Percentiles rank a stretch among this genome's conserved stretches.
These are phyloP conservation scores for Stagonosporopsis vannaccii DNA, from an alignment of 2,329 filamentous ascomycete species.

Conservation along the genomic window DNA sequence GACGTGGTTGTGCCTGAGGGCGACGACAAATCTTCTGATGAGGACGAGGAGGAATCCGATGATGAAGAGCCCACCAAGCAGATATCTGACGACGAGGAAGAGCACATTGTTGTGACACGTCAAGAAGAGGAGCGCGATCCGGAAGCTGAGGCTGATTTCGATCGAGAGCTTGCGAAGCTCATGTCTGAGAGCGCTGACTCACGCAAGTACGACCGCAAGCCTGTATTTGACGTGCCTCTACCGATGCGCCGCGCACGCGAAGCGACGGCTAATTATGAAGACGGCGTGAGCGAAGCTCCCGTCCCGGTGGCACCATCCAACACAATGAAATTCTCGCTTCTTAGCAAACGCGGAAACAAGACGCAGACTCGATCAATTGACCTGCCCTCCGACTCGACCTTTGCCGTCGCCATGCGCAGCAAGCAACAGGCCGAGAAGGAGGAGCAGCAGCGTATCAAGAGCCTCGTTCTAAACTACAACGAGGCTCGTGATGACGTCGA, in stretches of 20 bases:
- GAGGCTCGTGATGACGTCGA: constrained; percentile 85
- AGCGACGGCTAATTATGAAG: constrained; percentile 49
- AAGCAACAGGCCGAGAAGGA: constrained; percentile 95
- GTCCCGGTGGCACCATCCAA: constrained; percentile 45
- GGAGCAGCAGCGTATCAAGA: constrained; percentile 98
- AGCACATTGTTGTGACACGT: constrained; percentile 89
- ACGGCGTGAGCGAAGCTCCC: constrained; percentile 51
- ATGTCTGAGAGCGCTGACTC: constrained; percentile 98
- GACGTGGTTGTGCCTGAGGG: constrained; percentile 56
- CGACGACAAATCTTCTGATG: constrained; percentile 58
- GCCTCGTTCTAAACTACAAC: constrained; percentile 87
- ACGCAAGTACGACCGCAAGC: constrained; percentile 93
- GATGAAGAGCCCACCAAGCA: constrained; percentile 57
- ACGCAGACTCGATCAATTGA: constrained; percentile 95
- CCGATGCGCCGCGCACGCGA: constrained; percentile 81
- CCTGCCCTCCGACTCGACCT: constrained; percentile 87
- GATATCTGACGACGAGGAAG: constrained; percentile 77
- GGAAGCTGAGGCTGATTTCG: constrained; percentile 95
- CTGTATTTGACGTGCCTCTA: constrained; percentile 95
- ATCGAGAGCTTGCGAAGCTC: constrained; percentile 96
- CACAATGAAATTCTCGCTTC: constrained; percentile 95
- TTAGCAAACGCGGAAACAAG: constrained; percentile 95
- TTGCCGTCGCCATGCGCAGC: constrained; percentile 94
- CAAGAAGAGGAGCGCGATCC: constrained; percentile 91
- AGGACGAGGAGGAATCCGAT: constrained; percentile 63